Percentiles rank a stretch among this genome's conserved stretches.
Conservation (phyloP, 805 yeast genomes). For the Nakazawaea molendinolei region DNA sequence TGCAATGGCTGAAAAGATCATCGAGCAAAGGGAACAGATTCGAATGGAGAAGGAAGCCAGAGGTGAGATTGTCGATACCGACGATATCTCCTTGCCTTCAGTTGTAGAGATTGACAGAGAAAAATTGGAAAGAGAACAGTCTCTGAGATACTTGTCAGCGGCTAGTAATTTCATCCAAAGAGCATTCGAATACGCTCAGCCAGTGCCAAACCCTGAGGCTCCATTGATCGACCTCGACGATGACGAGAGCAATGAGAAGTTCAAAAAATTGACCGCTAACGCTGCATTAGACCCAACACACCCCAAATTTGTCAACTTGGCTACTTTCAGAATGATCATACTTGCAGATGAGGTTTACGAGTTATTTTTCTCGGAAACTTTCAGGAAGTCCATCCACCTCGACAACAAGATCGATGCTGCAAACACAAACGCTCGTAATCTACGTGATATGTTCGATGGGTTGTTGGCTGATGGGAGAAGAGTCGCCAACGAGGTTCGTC, state of each 20-base stretch:
- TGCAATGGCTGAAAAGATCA: slow-evolving; percentile 58
- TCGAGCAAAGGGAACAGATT: slow-evolving; percentile 29
- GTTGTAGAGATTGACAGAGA: slow-evolving; percentile 60
- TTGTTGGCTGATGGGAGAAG: slow-evolving; percentile 87
- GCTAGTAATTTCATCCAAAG: slow-evolving; percentile 82
- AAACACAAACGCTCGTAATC: slow-evolving; percentile 44
- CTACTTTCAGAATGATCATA: slow-evolving; percentile 92
- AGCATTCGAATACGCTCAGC: slow-evolving; percentile 85
- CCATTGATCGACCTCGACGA: slow-evolving; percentile 37
- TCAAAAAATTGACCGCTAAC: slow-evolving; percentile 48
- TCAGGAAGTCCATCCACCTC: slow-evolving; percentile 63
- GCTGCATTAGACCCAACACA: slow-evolving; percentile 77
- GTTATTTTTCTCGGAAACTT: slow-evolving; percentile 64
- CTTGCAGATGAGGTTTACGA: slow-evolving; percentile 93
- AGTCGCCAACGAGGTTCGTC: slow-evolving; percentile 84
- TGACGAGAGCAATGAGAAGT: slow-evolving; percentile 21
- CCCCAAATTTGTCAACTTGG: slow-evolving; percentile 67
- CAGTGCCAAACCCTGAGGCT: slow-evolving; percentile 41
- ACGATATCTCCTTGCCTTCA: slow-evolving; percentile 44
- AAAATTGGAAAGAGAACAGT: slow-evolving; percentile 53
- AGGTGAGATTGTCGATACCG: slow-evolving; percentile 22
- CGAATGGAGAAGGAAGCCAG: slow-evolving; percentile 25
- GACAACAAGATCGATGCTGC: slow-evolving; percentile 41
- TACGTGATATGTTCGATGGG: slow-evolving; percentile 87
- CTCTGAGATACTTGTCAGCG: slow-evolving; percentile 78